Evolutionary conservation across 352 stramenopile genomes (phyloP).

Genomic region (Thalassiosira hispida): DNA sequence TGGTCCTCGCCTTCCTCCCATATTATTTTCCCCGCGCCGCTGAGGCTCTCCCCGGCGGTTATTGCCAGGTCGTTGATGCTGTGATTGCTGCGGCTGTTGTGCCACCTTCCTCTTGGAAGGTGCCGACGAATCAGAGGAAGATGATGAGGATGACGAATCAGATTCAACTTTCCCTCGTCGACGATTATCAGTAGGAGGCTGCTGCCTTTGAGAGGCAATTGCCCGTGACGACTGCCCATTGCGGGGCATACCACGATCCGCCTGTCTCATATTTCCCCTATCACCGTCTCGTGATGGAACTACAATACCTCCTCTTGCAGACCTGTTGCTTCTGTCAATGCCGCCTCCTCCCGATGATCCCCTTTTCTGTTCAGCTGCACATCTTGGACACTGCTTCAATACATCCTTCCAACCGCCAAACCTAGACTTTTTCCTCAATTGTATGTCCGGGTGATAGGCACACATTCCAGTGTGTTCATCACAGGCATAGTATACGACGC

Average conservation of each 20-base stretch:
- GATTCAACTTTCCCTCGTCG: background rate
- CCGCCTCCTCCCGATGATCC: background rate
- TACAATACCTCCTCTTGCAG: background rate
- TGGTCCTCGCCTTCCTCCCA: background rate
- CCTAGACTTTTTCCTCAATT: conserved; percentile 30
- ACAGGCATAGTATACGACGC: conserved; percentile 38
- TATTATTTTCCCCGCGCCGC: background rate
- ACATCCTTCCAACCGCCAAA: conserved; percentile 51
- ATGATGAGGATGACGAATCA: background rate
- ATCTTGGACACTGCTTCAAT: conserved; percentile 47
- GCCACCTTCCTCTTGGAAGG: background rate
- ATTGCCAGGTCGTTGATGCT: background rate
- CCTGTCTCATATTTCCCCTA: background rate
- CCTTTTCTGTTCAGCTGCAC: background rate
- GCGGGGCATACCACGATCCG: background rate
- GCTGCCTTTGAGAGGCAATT: conserved; percentile 3
- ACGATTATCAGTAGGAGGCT: background rate
- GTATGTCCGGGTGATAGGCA: conserved; percentile 45
- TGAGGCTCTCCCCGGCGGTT: background rate
- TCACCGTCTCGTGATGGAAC: background rate
- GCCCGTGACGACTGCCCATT: background rate
- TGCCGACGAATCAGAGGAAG: background rate
- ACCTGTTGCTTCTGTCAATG: conserved; percentile 2
- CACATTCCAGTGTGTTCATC: conserved; percentile 47
- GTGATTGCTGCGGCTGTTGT: background rate